Base-by-base conservation (phyloP, 2,329 filamentous ascomycete species). In the Hypoxylon sp. region DNA sequence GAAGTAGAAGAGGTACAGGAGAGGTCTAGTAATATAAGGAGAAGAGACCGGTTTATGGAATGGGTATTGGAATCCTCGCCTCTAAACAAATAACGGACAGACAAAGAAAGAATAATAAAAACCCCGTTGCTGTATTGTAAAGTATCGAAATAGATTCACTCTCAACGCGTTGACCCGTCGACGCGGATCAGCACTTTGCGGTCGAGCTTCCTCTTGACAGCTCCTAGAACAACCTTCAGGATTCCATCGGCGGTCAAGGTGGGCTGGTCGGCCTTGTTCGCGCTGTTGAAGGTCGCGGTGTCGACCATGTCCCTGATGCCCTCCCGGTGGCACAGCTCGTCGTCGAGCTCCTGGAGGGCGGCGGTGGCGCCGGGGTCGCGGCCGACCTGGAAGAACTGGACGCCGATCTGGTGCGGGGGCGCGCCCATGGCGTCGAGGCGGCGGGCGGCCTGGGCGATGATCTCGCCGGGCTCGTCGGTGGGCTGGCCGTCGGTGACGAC, bases 321-420 rank as follows among this genome's bases (percentile, higher is more conserved):
- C 28, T 83, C 79, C 10, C 28, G 28, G 28, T 83, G 79, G 24
- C 82, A 79, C n/a, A 95, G 79, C 3, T 85, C 85, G 75, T 97
- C 91, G 73, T 98, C 94, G 6, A 98, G 82, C 48, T 89, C 83
- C 69, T 85, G 80, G 39, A 98, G 81, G 57, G 90, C 87, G 68
- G 82, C 78, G 1, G 83, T 82, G 0, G 94, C 94, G 0, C 77
- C 80, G 0, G 79, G 73, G 70, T 97, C 92, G 51, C 86, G 84
- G 59, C 95, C 94, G 46, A 98, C 91, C 78, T 97, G 94, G 82
- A 98, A 97, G 81, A 98, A 98, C 76, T 98, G 94, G 59, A 98
- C 87, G 32, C 94, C 94, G 7, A 97, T 82, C 79, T 98, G 95
- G 82, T 91, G 91, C 0, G 89, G 84, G 3, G 90, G 87, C 0